Percentiles rank a stretch among this genome's conserved stretches.
These are phyloP conservation scores for Colletotrichum horii DNA, from an alignment of 2,329 filamentous ascomycete species.

Conservation along the genomic window DNA sequence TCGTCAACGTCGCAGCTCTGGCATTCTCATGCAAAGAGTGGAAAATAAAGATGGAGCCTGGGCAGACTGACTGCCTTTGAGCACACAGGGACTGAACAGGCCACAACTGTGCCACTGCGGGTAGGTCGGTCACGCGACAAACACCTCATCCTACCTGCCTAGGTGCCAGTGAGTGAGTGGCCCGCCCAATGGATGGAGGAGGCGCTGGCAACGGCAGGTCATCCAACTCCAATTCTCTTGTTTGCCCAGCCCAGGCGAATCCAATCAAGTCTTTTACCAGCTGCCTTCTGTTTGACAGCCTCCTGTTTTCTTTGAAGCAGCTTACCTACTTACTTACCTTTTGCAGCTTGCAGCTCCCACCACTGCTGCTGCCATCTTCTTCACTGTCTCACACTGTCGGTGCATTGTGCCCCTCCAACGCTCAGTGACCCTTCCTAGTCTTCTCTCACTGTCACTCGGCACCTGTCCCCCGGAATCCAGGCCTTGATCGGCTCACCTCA, in stretches of 20 bases:
- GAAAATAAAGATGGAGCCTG: conserved; percentile 8
- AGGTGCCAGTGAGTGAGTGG: not conserved
- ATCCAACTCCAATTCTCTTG: not conserved
- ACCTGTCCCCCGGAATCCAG: not conserved
- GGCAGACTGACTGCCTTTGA: not conserved
- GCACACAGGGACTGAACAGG: not conserved
- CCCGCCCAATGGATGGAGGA: not conserved
- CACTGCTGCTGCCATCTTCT: not conserved
- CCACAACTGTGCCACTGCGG: conserved; percentile 16
- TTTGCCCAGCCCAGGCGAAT: not conserved
- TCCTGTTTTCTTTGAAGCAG: not conserved
- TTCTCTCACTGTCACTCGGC: not conserved
- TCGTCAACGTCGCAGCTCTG: not conserved
- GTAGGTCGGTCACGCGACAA: conserved; percentile 16
- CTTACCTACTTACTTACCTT: not conserved
- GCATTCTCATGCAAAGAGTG: not conserved
- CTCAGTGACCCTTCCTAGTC: not conserved
- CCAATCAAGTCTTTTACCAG: conserved; percentile 1
- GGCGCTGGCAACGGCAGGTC: not conserved
- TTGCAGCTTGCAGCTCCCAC: not conserved
- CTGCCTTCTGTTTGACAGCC: not conserved
- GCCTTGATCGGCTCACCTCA: not conserved
- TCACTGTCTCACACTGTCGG: not conserved
- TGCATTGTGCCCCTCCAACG: not conserved
- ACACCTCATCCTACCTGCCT: conserved; percentile 2